These are phyloP conservation scores for Sporothrix dimorphospora DNA, from an alignment of 2,329 filamentous ascomycete species.

Conservation along the genomic window DNA sequence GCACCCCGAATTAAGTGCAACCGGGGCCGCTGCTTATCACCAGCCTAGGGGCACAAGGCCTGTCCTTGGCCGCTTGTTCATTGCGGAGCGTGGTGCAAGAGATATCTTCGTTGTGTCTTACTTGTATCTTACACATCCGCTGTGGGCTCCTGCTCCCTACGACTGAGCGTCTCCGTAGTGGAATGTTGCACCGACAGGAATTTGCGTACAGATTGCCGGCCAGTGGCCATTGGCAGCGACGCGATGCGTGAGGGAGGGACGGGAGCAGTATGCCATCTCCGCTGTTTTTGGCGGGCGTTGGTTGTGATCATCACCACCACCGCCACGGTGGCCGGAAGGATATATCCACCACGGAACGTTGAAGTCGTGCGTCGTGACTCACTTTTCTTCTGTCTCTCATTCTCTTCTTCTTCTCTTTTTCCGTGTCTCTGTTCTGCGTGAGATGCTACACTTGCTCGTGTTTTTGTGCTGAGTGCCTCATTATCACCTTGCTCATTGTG, in stretches of 20 bases:
- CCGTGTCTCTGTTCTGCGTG: background rate
- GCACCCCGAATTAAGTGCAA: conserved; percentile 25
- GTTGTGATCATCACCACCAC: background rate
- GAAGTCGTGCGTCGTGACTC: background rate
- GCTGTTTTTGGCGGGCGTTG: background rate
- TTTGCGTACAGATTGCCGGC: background rate
- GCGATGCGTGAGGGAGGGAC: background rate
- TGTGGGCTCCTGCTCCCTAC: background rate
- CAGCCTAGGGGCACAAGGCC: background rate
- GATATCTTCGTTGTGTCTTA: conserved; percentile 16
- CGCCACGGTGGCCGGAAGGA: background rate
- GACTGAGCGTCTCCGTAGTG: background rate
- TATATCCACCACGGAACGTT: background rate
- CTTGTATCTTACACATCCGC: conserved; percentile 13
- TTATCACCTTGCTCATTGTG: conserved; percentile 8
- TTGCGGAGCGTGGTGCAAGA: conserved; percentile 10
- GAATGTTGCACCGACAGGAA: background rate
- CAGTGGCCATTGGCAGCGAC: background rate
- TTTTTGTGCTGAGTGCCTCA: background rate
- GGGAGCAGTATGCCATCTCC: background rate
- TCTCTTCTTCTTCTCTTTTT: background rate
- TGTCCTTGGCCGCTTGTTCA: conserved; percentile 7
- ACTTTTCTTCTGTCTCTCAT: background rate
- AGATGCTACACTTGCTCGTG: background rate
- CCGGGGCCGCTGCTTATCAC: conserved; percentile 18